Conservation (phyloP, 163 green algal genomes). For the Scenedesmus sp. region DNA sequence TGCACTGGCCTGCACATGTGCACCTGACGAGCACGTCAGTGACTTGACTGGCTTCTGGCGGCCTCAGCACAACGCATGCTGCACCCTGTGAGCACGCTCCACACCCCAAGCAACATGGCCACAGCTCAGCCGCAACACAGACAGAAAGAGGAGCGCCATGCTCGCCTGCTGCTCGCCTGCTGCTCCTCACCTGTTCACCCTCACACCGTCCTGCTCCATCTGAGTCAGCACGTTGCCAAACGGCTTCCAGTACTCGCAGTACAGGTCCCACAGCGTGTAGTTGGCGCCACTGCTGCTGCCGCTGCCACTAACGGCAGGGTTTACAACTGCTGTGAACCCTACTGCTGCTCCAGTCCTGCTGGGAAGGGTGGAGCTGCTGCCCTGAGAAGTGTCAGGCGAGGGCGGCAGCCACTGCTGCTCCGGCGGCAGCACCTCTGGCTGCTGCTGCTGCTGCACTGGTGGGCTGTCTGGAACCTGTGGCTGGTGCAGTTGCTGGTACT, state of each 20-base stretch:
- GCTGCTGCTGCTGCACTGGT: constrained; percentile 19
- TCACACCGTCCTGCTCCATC: constrained; percentile 91
- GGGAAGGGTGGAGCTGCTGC: background rate
- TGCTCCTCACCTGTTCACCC: constrained; percentile 59
- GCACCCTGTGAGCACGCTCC: no score
- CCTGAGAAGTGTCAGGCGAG: background rate
- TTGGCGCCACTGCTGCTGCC: background rate
- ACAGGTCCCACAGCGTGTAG: constrained; percentile 90
- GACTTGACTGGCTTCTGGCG: no score
- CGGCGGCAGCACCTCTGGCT: background rate
- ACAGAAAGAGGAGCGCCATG: no score
- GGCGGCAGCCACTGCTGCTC: background rate
- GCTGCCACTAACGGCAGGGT: background rate
- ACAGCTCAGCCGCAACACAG: no score
- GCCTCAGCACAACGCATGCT: no score
- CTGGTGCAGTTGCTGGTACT: background rate
- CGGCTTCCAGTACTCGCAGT: constrained; percentile 85
- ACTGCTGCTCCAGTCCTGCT: background rate
- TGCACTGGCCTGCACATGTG: no score
- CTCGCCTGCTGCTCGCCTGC: no score
- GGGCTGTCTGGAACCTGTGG: no score
- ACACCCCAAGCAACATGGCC: no score
- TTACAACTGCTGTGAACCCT: background rate
- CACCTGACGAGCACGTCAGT: no score
- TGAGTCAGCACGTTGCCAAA: constrained; percentile 96